Conservation (phyloP, 2,329 filamentous ascomycete genomes). For the Sporothrix pseudoabietina region DNA sequence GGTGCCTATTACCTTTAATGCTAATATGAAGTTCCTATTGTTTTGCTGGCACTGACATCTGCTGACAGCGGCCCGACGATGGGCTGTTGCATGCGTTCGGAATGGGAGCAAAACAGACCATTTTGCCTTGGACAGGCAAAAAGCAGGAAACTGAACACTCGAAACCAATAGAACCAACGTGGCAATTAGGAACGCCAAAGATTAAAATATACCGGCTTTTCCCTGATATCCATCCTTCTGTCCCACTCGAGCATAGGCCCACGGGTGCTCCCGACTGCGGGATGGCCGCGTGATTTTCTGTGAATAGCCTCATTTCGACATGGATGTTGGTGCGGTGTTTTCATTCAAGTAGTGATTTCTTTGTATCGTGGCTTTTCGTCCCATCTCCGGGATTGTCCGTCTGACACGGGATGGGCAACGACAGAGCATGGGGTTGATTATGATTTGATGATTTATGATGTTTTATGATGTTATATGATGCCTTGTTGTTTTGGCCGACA, state of each 20-base stretch:
- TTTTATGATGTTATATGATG: background rate
- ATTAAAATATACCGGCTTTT: background rate
- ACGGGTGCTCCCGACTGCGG: conserved; percentile 19
- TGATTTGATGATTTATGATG: background rate
- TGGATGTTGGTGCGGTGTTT: background rate
- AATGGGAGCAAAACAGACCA: background rate
- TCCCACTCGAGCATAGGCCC: background rate
- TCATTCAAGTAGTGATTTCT: background rate
- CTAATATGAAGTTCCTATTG: no score
- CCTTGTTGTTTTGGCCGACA: background rate
- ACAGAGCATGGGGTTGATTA: background rate
- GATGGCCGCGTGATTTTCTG: conserved; percentile 15
- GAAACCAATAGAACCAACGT: background rate
- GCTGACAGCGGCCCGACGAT: background rate
- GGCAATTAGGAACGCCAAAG: background rate
- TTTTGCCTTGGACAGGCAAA: background rate
- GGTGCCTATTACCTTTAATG: no score
- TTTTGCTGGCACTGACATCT: background rate
- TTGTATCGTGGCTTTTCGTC: no score
- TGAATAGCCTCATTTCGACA: conserved; percentile 21
- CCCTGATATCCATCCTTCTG: background rate
- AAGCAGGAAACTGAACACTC: background rate
- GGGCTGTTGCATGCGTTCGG: background rate
- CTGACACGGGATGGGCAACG: conserved; percentile 11
- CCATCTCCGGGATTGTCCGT: conserved; percentile 15